Evolutionary conservation across 306 rosid genomes (phyloP), one percentile per base, ranked within the genome.

Genomic region (Vigna trinervia): DNA sequence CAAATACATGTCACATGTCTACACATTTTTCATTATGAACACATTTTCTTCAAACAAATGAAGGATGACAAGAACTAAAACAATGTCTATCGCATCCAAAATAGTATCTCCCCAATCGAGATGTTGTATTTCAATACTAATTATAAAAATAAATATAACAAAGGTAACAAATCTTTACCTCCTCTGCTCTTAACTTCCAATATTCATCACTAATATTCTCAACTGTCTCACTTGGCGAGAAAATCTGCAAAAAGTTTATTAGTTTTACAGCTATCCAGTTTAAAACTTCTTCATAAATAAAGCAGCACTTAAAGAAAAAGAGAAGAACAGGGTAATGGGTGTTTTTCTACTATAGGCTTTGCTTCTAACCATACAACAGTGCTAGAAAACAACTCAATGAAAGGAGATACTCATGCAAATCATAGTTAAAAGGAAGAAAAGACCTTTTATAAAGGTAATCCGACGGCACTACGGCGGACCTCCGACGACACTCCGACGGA

Each of bases 151-250:
- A 58, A 32, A 58, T 30, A 32, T 6, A 61, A 61, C 26, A 61
- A 61, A 61, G 23, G 8, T 61, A 61, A 61, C 41, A 26, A 57
- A 22, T 54, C 13, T 12, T 13, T 30, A 61, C 67, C 67, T 61
- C 67, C 67, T 61, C 67, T 14, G 45, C 45, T 30, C 67, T 32
- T 61, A 61, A 6, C 0, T 41, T 61, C 67, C 67, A 61, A 32
- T 32, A 61, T 30, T 61, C 45, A 32, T 32, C 67, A 61, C 32
- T 32, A 61, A 61, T 61, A 32, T 61, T 61, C 12, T 32, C 67
- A 61, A 61, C 32, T 41, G n/a, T 61, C 15, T 61, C 67, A 32
- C 22, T 61, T 0, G 2, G 45, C 1, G 2, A 1, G 12, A 61
- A 61, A 32, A 61, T 7, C 67, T 61, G 45, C 43, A 32, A 60